Evolutionary conservation across 2,329 filamentous ascomycete species (phyloP).

Genomic region (Biscogniauxia sp.): DNA sequence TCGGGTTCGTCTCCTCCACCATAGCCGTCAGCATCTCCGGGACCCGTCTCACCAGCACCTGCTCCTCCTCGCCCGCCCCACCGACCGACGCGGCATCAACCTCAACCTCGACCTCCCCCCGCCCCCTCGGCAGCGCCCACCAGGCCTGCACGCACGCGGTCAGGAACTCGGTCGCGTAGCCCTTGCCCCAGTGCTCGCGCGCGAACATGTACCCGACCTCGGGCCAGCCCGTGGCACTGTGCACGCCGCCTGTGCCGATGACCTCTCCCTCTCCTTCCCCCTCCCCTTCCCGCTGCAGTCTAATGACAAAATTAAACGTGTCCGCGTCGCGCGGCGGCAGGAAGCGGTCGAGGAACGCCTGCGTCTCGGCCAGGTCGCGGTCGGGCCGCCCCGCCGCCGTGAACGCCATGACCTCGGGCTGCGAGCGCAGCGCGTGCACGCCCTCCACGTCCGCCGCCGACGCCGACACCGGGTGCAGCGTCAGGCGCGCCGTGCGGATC

Average conservation of each 20-base stretch:
- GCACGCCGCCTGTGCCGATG: constrained; percentile 49
- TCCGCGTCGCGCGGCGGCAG: constrained; percentile 49
- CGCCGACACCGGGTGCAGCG: constrained; percentile 47
- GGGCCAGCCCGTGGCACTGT: constrained; percentile 49
- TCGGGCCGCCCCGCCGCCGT: constrained; percentile 45
- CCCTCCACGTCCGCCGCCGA: constrained; percentile 47
- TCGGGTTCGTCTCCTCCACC: constrained; percentile 47
- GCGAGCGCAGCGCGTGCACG: constrained; percentile 51
- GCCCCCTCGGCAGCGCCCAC: constrained; percentile 47
- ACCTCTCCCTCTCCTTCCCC: constrained; percentile 36
- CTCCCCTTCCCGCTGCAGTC: constrained; percentile 37
- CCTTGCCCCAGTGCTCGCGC: constrained; percentile 52
- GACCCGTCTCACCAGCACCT: constrained; percentile 29
- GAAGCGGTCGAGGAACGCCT: constrained; percentile 37
- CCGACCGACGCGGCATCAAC: constrained; percentile 40
- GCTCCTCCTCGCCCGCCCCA: constrained; percentile 18
- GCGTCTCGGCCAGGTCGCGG: constrained; percentile 42
- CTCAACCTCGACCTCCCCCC: constrained; percentile 43
- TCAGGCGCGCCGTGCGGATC: constrained; percentile 52
- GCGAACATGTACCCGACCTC: constrained; percentile 58
- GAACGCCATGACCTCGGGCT: constrained; percentile 63
- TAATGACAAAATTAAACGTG: constrained; percentile 58
- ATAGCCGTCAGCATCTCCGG: constrained; percentile 45
- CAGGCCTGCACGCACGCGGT: constrained; percentile 45
- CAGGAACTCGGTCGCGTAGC: constrained; percentile 57